Conservation (phyloP, 345 rosid genomes). For the Syzygium aqueum region DNA sequence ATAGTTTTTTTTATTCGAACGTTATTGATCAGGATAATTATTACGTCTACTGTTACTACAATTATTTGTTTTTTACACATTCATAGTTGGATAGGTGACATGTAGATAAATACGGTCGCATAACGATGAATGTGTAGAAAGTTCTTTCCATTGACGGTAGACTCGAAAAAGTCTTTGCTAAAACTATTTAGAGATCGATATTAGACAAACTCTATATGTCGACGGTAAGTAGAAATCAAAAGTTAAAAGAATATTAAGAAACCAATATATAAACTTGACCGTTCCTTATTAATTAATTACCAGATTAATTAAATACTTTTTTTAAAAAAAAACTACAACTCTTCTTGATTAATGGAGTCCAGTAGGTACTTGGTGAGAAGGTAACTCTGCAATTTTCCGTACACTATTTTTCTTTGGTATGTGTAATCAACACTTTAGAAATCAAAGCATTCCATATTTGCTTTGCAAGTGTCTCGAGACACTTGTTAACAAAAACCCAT, state of each 20-base stretch:
- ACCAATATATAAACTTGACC: not conserved
- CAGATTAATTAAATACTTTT: not conserved
- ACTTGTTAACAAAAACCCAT: not conserved
- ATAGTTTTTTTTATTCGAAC: not conserved
- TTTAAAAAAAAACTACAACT: accelerated
- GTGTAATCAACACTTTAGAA: not conserved
- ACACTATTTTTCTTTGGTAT: not conserved
- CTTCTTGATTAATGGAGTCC: not conserved
- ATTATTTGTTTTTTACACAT: not conserved
- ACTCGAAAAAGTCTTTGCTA: not conserved
- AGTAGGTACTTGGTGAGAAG: not conserved
- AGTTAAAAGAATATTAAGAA: not conserved
- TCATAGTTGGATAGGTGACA: accelerated
- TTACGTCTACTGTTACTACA: not conserved
- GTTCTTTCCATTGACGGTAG: not conserved
- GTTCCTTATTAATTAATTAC: not conserved
- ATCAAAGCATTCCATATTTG: not conserved
- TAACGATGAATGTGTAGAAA: not conserved
- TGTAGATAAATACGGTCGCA: not conserved
- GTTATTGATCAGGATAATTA: not conserved
- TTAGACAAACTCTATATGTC: not conserved
- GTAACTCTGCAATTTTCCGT: not conserved
- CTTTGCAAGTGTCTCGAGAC: not conserved
- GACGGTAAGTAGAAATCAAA: not conserved
- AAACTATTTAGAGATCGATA: not conserved